These are phyloP conservation scores for Podospora conica DNA, from an alignment of 495 filamentous ascomycete species.

Conservation along the genomic window DNA sequence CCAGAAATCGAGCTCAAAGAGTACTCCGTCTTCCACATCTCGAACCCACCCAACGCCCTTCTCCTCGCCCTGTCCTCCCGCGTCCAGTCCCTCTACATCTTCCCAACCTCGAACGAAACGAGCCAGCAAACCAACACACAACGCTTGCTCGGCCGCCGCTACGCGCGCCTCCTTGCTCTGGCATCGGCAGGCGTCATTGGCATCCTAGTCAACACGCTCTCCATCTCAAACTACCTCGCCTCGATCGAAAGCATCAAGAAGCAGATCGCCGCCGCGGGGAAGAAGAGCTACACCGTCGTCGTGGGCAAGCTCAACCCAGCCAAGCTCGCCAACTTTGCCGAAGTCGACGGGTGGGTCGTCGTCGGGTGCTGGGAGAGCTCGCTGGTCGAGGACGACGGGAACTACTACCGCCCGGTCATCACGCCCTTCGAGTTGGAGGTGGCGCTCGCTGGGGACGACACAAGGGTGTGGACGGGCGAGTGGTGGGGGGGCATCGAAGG, in stretches of 20 bases:
- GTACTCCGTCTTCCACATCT: conserved; percentile 85
- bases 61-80: conserved; percentile 83
- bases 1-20: conserved; percentile 49
- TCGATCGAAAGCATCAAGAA: conserved; percentile 65
- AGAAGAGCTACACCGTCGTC: conserved; percentile 93
- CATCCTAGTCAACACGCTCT: conserved; percentile 91
- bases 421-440: conserved; percentile 87
- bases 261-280: conserved; percentile 67
- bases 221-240: conserved; percentile 80
- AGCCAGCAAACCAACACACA: conserved; percentile 39
- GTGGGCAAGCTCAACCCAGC: conserved; percentile 94
- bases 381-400: conserved; percentile 72
- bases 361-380: conserved; percentile 98
- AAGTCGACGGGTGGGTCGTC: conserved; percentile 94
- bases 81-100: conserved; percentile 70
- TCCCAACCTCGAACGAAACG: conserved; percentile 46
- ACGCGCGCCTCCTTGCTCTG: conserved; percentile 76
- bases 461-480: conserved; percentile 67
- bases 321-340: conserved; percentile 93
- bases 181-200: conserved; percentile 79
- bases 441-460: conserved; percentile 60
- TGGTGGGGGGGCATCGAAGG: conserved; percentile 71
- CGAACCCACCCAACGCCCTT: conserved; percentile 73
- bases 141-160: conserved; percentile 69
- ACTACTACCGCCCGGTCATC: conserved; percentile 75